Conservation (phyloP, 2,329 filamentous ascomycete genomes). For the Graphiopsis chlorocephala region DNA sequence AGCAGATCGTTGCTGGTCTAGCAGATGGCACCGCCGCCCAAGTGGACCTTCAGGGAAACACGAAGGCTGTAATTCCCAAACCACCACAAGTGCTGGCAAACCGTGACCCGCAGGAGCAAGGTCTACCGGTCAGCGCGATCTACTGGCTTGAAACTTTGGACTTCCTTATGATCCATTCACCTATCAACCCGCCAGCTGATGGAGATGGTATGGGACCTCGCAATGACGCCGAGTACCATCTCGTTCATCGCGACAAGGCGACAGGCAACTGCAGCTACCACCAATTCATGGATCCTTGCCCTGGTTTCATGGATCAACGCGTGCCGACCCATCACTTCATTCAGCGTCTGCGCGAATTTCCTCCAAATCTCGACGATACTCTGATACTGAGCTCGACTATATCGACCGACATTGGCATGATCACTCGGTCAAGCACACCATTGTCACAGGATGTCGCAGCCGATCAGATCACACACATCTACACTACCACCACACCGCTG, state of each 20-base stretch:
- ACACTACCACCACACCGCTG: constrained; percentile 68
- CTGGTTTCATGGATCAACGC: constrained; percentile 50
- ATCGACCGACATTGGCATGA: constrained; percentile 72
- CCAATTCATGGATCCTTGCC: constrained; percentile 70
- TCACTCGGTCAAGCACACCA: constrained; percentile 70
- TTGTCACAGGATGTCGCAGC: constrained; percentile 61
- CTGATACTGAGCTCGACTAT: constrained; percentile 80
- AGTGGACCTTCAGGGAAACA: constrained; percentile 75
- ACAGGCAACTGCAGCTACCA: constrained; percentile 65
- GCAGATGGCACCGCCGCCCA: constrained; percentile 76
- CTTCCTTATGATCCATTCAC: constrained; percentile 77
- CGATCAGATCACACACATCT: constrained; percentile 62
- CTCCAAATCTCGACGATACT: constrained; percentile 75
- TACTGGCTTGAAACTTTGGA: constrained; percentile 86
- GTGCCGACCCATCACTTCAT: constrained; percentile 73
- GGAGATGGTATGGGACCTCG: constrained; percentile 21
- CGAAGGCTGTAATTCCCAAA: constrained; percentile 74
- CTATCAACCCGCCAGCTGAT: constrained; percentile 33
- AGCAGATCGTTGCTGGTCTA: constrained; percentile 85
- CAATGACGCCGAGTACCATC: constrained; percentile 68
- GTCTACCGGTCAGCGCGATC: constrained; percentile 52
- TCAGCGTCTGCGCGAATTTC: constrained; percentile 73
- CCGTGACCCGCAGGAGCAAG: constrained; percentile 37
- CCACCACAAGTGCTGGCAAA: constrained; percentile 60
- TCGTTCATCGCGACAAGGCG: constrained; percentile 67